Conservation (phyloP, 2,329 filamentous ascomycete genomes). For the Plectosphaerella cucumerina region DNA sequence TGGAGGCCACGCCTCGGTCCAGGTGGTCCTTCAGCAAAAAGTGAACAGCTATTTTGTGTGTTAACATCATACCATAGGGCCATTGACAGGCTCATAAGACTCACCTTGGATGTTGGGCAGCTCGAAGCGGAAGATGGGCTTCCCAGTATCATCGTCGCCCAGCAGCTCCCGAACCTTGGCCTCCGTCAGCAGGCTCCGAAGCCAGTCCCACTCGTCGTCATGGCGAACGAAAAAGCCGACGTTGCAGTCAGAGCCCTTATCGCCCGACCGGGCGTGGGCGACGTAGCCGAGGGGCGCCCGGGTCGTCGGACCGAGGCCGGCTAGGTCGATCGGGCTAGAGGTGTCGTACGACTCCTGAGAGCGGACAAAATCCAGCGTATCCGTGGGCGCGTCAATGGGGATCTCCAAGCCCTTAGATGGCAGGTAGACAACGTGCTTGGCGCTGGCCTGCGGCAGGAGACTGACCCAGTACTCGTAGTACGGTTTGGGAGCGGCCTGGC, state of each 20-base stretch:
- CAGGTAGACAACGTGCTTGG: conserved; percentile 17
- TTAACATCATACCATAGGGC: background rate
- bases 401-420: conserved; percentile 15
- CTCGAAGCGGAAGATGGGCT: conserved; percentile 40
- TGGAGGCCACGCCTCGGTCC: conserved; percentile 13
- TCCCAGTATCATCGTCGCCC: conserved; percentile 29
- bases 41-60: conserved; percentile 18
- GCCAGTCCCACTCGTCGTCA: conserved; percentile 14
- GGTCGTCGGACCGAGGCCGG: conserved; percentile 19
- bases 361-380: conserved; percentile 17
- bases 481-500: conserved; percentile 26
- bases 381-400: conserved; percentile 12
- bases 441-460: conserved; percentile 16
- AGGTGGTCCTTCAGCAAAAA: conserved; percentile 38
- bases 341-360: conserved; percentile 22
- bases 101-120: conserved; percentile 22
- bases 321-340: conserved; percentile 15
- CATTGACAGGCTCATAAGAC: conserved; percentile 4
- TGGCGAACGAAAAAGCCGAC: conserved; percentile 18
- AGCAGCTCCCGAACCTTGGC: conserved; percentile 30
- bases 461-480: conserved; percentile 18
- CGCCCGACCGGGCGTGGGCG: conserved; percentile 27
- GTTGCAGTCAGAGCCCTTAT: conserved; percentile 36
- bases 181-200: conserved; percentile 34
- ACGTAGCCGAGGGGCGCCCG: conserved; percentile 23